phyloP scores from a whole-genome alignment of 495 filamentous ascomycete species.

The Copromyces sp. region DNA sequence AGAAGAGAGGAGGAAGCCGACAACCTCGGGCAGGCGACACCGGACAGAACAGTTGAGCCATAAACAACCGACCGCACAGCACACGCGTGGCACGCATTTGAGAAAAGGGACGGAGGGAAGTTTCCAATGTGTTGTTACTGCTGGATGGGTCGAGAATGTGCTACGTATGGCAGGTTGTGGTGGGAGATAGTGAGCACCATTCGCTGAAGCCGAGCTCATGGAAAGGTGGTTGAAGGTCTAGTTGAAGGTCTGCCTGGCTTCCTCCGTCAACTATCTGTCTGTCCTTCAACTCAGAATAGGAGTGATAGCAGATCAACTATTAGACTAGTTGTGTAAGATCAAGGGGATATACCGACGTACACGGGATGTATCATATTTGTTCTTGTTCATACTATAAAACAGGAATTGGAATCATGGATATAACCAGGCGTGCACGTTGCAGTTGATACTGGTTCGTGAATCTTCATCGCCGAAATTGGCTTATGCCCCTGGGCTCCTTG shows the following conservation, averaged over 20 bases:
- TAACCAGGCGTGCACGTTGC: background rate
- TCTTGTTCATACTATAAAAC: background rate
- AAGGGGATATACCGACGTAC: background rate
- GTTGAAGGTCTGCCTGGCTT: background rate
- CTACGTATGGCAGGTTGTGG: background rate
- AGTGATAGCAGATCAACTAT: background rate
- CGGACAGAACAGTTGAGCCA: background rate
- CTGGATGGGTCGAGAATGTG: background rate
- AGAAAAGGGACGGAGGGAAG: background rate
- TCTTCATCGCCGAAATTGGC: background rate
- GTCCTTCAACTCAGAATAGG: background rate
- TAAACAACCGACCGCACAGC: background rate
- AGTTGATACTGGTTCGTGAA: background rate
- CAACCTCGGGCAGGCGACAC: background rate
- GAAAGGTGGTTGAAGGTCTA: background rate
- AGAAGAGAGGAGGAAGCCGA: background rate
- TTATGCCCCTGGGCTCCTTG: background rate
- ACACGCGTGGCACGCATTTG: background rate
- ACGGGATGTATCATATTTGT: background rate
- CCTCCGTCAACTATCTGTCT: background rate
- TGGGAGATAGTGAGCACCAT: background rate
- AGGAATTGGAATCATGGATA: background rate
- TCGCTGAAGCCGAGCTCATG: background rate
- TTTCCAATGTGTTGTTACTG: background rate
- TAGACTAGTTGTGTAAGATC: background rate